Evolutionary conservation across 148 eudicot genomes (phyloP), one percentile per base, ranked within the genome.

Genomic region (Rhododendron kiyosumense): DNA sequence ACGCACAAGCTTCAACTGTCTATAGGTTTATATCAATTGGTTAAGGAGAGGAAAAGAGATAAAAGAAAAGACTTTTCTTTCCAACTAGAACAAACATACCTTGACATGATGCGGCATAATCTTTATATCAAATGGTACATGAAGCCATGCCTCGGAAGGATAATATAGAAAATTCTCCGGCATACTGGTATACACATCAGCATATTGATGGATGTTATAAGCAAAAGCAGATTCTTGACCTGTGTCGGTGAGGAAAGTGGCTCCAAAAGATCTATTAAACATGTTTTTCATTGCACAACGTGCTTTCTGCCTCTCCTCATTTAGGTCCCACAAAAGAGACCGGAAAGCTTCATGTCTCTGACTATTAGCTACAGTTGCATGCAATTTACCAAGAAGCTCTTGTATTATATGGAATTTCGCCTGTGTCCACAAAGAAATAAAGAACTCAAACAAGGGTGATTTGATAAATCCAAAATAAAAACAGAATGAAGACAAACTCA

Each of bases 61-160:
- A 9, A 49, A 74, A 84, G 28, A 17, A 24, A n/a, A 48, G 46
- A 34, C 86, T 85, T 51, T 18, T 30, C 22, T 67, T 71, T 32
- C 22, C 81, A 63, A 57, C 36, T 79, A 51, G 85, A 30, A 79
- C 45, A 57, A 83, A 84, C 82, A 38, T 90, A 97, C 99, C 99
- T 97, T 97, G 57, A 97, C 89, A 85, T 97, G 99, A 86, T 97
- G 99, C 57, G 98, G 99, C 99, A 97, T 95, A 92, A 97, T 95
- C 88, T 97, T 97, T 86, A 97, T 88, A 85, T 97, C 98, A 77
- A 63, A 95, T 4, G 99, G 99, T 49, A 89, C 98, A 87, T 92
- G 94, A 85, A 94, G 95, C 99, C 98, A 97, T 34, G 98, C 95
- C 83, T 97, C 98, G 0, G 95, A 88, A 59, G 94, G 98, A 92